Percentiles rank a stretch among this genome's conserved stretches.
These are phyloP conservation scores for Tulasnella sp. DNA, from an alignment of 768 basidiomycete species.

Conservation along the genomic window DNA sequence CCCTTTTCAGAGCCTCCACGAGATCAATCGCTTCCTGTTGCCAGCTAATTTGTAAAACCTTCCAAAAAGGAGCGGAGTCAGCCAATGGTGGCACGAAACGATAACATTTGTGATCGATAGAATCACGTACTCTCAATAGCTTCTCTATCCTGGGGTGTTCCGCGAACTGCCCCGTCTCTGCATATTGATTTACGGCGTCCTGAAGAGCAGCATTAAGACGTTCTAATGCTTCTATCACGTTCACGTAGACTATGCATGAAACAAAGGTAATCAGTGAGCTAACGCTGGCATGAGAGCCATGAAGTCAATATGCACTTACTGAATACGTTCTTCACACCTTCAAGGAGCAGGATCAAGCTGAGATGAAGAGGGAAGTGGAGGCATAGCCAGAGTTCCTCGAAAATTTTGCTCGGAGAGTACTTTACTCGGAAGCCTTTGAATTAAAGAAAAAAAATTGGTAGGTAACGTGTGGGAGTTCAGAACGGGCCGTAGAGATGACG, in stretches of 20 bases:
- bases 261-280: neutral
- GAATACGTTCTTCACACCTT: neutral
- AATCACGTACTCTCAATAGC: neutral
- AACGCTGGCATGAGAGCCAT: neutral
- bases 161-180: neutral
- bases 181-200: neutral
- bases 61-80: neutral
- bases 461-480: neutral
- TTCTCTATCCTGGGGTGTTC: neutral
- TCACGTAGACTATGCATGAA: neutral
- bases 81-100: neutral
- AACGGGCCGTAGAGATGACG: neutral
- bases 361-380: conserved; percentile 9
- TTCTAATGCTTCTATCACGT: neutral
- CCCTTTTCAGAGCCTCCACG: neutral
- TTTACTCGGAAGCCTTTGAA: neutral
- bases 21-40: neutral
- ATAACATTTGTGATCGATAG: neutral
- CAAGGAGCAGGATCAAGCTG: neutral
- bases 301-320: neutral
- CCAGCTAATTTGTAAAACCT: neutral
- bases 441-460: too few relatives aligned
- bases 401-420: neutral
- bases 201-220: neutral
- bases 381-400: neutral